phyloP scores from a whole-genome alignment of 2,329 filamentous ascomycete genomes.

The Lecanicillium sp. region DNA sequence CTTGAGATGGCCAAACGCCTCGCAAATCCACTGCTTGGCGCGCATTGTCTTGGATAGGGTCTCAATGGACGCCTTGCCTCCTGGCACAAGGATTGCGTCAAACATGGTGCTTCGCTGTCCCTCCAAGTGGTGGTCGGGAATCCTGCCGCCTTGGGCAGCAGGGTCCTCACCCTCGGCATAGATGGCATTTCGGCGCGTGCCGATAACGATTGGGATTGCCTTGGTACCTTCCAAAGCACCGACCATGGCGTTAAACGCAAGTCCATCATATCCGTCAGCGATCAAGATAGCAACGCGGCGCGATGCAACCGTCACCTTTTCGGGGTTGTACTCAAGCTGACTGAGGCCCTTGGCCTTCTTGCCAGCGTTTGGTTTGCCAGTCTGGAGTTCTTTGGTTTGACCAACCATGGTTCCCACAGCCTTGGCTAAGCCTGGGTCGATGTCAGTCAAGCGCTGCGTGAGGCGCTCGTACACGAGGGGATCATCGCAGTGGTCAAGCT shows the following conservation, averaged over 20 bases:
- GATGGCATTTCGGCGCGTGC: constrained; percentile 56
- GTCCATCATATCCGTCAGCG: constrained; percentile 65
- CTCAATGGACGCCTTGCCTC: constrained; percentile 54
- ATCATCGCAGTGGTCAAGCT: constrained; percentile 77
- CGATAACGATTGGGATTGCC: constrained; percentile 67
- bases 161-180: constrained; percentile 51
- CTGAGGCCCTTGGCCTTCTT: constrained; percentile 59
- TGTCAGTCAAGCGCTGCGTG: constrained; percentile 59
- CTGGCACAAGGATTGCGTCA: constrained; percentile 70
- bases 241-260: constrained; percentile 57
- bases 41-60: constrained; percentile 62
- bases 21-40: constrained; percentile 67
- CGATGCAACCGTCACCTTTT: constrained; percentile 57
- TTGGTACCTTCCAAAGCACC: constrained; percentile 51
- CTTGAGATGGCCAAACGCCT: constrained; percentile 77
- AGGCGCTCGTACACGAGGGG: constrained; percentile 66
- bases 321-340: constrained; percentile 58
- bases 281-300: constrained; percentile 69
- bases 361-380: constrained; percentile 52
- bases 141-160: constrained; percentile 41
- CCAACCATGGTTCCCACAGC: constrained; percentile 63
- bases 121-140: constrained; percentile 71
- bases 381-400: constrained; percentile 40
- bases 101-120: constrained; percentile 76
- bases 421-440: constrained; percentile 62